Evolutionary conservation across 257 asterid genomes (phyloP).

Genomic region (Lycium barbarum): DNA sequence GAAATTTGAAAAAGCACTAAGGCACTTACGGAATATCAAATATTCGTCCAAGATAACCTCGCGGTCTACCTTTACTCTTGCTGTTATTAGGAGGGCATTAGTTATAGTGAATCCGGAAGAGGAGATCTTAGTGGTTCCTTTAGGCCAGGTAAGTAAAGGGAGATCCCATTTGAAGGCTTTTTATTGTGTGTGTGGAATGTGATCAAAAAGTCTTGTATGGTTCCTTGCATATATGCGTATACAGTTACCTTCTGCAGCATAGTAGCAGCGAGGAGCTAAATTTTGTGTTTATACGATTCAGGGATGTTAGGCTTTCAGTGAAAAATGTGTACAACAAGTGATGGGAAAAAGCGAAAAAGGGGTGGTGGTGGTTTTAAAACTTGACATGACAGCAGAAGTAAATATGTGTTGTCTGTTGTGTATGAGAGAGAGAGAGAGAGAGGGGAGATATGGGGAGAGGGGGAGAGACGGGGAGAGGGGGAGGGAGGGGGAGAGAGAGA

Average conservation of each 20-base stretch:
- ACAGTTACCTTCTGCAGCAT: neutral
- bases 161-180: slow-evolving; percentile 8
- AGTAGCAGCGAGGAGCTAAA: neutral
- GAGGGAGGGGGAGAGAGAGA: no score
- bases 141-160: neutral
- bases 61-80: neutral
- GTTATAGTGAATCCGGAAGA: neutral
- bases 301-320: neutral
- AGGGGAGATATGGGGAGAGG: neutral
- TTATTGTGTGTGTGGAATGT: neutral
- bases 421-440: neutral
- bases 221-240: neutral
- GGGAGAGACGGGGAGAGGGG: no score
- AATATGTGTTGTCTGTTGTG: neutral
- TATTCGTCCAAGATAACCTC: neutral
- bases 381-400: neutral
- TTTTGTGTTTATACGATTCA: neutral
- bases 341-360: neutral
- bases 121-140: neutral
- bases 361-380: neutral
- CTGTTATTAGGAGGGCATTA: neutral
- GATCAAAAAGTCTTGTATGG: neutral
- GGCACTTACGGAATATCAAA: neutral
- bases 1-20: neutral
- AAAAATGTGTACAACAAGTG: neutral